Percentiles rank a stretch among this genome's conserved stretches.
Conservation (phyloP, 352 stramenopile genomes). For the Globisporangium recalcitrans region DNA sequence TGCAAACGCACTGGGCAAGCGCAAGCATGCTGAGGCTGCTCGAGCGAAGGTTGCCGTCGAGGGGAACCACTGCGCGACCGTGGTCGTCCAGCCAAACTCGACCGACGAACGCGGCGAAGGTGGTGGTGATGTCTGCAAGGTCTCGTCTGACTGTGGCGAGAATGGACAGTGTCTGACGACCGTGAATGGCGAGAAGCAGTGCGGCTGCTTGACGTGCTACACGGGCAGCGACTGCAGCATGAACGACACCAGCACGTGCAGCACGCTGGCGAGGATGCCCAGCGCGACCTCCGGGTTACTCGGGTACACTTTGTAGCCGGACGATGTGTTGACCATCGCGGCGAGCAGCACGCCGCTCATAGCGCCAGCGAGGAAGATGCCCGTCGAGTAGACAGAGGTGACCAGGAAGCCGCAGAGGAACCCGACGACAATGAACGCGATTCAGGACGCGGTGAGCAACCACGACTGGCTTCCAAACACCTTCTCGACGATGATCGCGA, state of each 20-base stretch:
- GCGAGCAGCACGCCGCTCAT: conserved; percentile 38
- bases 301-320: conserved; percentile 48
- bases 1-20: too few species aligned
- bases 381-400: conserved; percentile 35
- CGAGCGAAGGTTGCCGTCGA: too few species aligned
- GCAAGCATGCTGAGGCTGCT: too few species aligned
- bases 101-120: too few species aligned
- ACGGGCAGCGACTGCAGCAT: conserved; percentile 74
- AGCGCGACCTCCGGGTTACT: conserved; percentile 36
- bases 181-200: conserved; percentile 56
- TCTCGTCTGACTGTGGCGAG: conserved; percentile 56
- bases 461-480: conserved; percentile 34
- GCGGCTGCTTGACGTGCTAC: conserved; percentile 73
- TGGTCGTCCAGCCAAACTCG: too few species aligned
- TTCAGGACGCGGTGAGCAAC: conserved; percentile 39
- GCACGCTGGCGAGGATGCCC: conserved; percentile 48
- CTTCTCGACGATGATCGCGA: conserved; percentile 30
- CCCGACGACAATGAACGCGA: conserved; percentile 47
- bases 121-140: conserved; percentile 30
- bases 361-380: conserved; percentile 51
- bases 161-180: conserved; percentile 72
- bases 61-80: too few species aligned
- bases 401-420: conserved; percentile 42
- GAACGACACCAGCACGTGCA: conserved; percentile 64
- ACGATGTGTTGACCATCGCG: conserved; percentile 38